Evolutionary conservation across 2,329 filamentous ascomycete genomes (phyloP), one percentile per base, ranked within the genome.

Genomic region (Ophiostoma sp.): DNA sequence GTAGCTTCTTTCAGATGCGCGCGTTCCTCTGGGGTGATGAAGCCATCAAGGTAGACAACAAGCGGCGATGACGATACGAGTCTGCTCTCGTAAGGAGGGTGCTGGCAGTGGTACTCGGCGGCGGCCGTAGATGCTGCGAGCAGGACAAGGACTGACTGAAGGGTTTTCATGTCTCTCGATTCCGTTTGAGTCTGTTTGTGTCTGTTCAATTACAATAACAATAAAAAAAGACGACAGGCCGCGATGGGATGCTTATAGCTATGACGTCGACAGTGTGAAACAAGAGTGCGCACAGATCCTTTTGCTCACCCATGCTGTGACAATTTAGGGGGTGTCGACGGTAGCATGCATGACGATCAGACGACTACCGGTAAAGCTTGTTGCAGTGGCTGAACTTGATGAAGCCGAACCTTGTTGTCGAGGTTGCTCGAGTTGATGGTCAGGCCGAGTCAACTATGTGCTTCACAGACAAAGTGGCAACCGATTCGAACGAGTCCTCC

Each of bases 11-110:
- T 77, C 7, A 85, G 76, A 72, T 84, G 80, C 15, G 74, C 72
- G 0, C 80, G 77, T 74, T 85, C 83, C 1, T 76, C 74, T 5
- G 75, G 69, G 0, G 80, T 82, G 36, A 85, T 69, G 71, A 85
- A 85, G 73, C 81, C 78, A 73, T 79, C 78, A 31, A 85, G 77
- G 74, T 85, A 85, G 44, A 85, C 80, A 1, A 85, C 81, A 3
- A 85, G 76, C 8, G 83, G 83, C 4, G 82, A 83, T 54, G 80
- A 80, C 33, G 82, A 84, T 10, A 84, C 75, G 31, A 84, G 76
- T 71, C 81, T 80, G 15, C 79, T 75, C 44, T 80, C 78, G 75
- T 83, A 83, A 0, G 81, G 76, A 0, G 74, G 74, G 44, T 75
- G 57, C 5, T 35, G 27, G 57, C 57, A 62, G 57, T 33, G 13